Base-by-base conservation (phyloP, 306 rosid genomes). In the Adenanthera pavonina region DNA sequence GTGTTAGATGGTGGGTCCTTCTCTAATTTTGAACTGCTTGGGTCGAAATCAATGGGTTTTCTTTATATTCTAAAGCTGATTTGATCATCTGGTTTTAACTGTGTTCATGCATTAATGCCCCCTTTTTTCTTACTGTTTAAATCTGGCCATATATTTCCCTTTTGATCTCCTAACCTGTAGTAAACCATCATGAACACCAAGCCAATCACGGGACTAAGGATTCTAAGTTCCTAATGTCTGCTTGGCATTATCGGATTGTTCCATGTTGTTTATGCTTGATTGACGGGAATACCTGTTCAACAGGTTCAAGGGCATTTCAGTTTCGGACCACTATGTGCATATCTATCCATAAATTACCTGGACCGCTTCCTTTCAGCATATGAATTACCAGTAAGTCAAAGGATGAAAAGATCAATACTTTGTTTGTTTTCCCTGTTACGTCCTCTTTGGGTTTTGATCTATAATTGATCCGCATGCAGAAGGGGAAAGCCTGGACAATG, bases 311-410 rank as follows among this genome's bases (percentile, higher is more conserved):
- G 80, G 59, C 92, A 91, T 79, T 92, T 91, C 83, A 87, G 91
- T 30, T 96, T 96, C 86, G 97, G 97, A 54, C 95, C 99, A 36
- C 92, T 93, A 13, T 92, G 87, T 81, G 76, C 83, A n/a, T 93
- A 92, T 79, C 86, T 96, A 76, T 90, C 99, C 25, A 72, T 91
- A 70, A 92, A 85, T 85, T 96, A 92, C 90, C 79, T 96, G 92
- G 99, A 96, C 76, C 97, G 99, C 0, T 96, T 96, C 85, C 94
- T 96, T 43, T 92, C 99, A 10, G 81, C 85, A 8, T 92, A 89
- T 75, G 94, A 89, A 74, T 81, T 90, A 67, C 97, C 94, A 30
- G 99, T 96, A 91, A 91, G 97, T 86, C 80, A 78, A 78, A 57
- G 34, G 25, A 48, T 11, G 12, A 73, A 52, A 54, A 44, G 49